phyloP scores from a whole-genome alignment of 2,329 filamentous ascomycete species.

The Sporothrix inflata region DNA sequence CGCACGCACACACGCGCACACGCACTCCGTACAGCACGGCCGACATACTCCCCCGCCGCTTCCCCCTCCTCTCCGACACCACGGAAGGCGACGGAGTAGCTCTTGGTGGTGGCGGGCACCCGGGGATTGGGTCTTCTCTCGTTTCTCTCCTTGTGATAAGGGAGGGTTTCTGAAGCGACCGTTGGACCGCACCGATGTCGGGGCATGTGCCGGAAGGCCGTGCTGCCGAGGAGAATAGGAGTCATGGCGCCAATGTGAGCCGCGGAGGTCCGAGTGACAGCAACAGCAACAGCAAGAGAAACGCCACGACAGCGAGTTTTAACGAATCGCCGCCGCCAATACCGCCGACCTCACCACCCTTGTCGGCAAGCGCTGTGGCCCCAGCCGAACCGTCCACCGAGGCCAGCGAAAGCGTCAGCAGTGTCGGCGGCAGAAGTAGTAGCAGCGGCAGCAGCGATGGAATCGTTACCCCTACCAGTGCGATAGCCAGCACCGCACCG shows the following conservation, averaged over 20 bases:
- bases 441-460: background rate
- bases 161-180: background rate
- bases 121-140: background rate
- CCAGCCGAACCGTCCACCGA: background rate
- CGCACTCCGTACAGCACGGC: background rate
- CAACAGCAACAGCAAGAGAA: background rate
- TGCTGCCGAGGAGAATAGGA: conserved; percentile 17
- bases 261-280: background rate
- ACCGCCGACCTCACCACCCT: background rate
- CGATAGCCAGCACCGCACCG: background rate
- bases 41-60: too few relatives aligned
- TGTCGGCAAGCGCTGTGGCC: background rate
- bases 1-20: background rate
- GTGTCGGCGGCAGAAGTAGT: too few relatives aligned
- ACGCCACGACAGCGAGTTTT: background rate
- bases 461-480: background rate
- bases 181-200: conserved; percentile 21
- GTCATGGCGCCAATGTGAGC: background rate
- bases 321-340: conserved; percentile 18
- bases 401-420: background rate
- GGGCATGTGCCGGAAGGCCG: conserved; percentile 28
- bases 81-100: conserved; percentile 13
- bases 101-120: conserved; percentile 9
- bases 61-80: background rate
- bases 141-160: background rate